Evolutionary conservation across 2,329 filamentous ascomycete species (phyloP), one percentile per base, ranked within the genome.

Genomic region (Botrytis tulipae): DNA sequence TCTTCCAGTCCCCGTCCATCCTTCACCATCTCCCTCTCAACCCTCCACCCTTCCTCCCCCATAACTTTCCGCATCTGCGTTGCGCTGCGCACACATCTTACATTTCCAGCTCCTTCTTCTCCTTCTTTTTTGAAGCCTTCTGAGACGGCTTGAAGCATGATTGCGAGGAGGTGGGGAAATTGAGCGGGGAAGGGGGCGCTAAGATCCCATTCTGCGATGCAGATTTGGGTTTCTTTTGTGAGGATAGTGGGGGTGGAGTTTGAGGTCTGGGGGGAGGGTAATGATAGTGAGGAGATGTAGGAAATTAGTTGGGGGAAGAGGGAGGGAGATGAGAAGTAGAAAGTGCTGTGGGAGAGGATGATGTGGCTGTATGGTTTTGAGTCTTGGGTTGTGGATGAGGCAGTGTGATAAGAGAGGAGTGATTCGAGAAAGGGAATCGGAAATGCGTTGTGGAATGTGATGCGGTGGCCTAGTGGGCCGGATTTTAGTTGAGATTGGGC

Each of bases 301-400:
- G 74, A 8, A 9, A 87, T 80, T n/a, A 84, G 82, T 2, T 75
- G 74, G 0, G 78, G 74, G 5, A 87, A 79, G 18, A 81, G 76
- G 0, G 77, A 75, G 0, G 82, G 82, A 1, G 82, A 82, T 25
- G 81, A 76, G 76, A 89, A 88, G 78, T 89, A 89, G 84, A 85
- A 89, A 42, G 87, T 82, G 75, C 82, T 84, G 78, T 89, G 87
- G 29, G 82, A 81, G 51, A 89, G 81, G 4, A 89, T 84, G 3
- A 83, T 82, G 35, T 82, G 83, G 74, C 87, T 84, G 80, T 84
- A 87, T 7, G 73, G 73, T 9, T 75, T 73, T 6, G 65, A 73
- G n/a, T 72, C 70, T 72, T 75, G 73, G 46, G 76, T 73, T 16
- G 76, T 70, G 37, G 85, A 79, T 65, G 84, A 79, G 6, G 81